Evolutionary conservation across 1,284 basidiomycete species (phyloP).

Genomic region (Flammula alnicola): DNA sequence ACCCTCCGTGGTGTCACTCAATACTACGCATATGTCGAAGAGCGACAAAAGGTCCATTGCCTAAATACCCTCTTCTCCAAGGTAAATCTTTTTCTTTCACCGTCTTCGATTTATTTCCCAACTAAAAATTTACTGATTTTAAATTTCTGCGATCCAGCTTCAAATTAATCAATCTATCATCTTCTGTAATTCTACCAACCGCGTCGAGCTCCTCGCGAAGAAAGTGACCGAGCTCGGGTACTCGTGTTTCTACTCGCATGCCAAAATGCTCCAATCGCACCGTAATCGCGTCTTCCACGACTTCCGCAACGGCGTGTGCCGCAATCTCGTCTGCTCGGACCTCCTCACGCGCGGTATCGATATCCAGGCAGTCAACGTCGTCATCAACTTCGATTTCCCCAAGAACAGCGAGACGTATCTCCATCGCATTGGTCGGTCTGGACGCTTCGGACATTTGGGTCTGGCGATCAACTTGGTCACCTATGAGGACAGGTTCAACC

Average conservation of each 20-base stretch:
- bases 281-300: slow-evolving; percentile 99
- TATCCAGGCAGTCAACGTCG: slow-evolving; percentile 99
- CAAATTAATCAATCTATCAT: slow-evolving; percentile 99
- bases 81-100: slow-evolving; percentile 45
- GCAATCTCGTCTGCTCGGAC: slow-evolving; percentile 97
- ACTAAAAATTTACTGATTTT: not conserved
- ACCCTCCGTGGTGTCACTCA: slow-evolving; percentile 98
- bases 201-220: slow-evolving; percentile 98
- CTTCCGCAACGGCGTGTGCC: slow-evolving; percentile 97
- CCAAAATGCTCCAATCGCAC: slow-evolving; percentile 98
- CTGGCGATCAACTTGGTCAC: slow-evolving; percentile 96
- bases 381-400: slow-evolving; percentile 99
- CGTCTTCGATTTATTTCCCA: no score
- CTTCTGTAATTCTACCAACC: slow-evolving; percentile 99
- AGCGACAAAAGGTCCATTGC: slow-evolving; percentile 99
- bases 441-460: slow-evolving; percentile 96
- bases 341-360: slow-evolving; percentile 98
- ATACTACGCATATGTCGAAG: slow-evolving; percentile 99
- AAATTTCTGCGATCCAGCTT: slow-evolving; percentile 57
- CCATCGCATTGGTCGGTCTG: slow-evolving; percentile 96
- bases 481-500: slow-evolving; percentile 96
- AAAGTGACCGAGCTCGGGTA: slow-evolving; percentile 99
- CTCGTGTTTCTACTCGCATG: slow-evolving; percentile 99
- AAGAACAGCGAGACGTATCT: slow-evolving; percentile 99
- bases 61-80: slow-evolving; percentile 97